Conservation (phyloP, 441 rosid species). For the Kokia cookei region DNA sequence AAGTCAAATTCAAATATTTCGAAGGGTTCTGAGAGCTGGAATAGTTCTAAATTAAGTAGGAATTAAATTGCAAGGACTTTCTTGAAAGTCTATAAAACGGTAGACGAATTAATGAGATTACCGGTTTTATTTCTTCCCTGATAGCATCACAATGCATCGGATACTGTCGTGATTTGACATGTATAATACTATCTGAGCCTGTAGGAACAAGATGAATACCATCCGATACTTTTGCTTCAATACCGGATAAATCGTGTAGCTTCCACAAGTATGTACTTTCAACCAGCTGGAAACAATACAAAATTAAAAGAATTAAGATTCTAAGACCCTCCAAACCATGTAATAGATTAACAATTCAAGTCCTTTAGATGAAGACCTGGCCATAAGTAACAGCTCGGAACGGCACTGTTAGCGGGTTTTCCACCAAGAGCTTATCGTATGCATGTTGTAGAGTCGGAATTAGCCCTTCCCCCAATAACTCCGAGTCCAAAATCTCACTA, state of each 20-base stretch:
- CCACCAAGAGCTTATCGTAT: constrained; percentile 72
- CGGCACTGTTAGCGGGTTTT: constrained; percentile 79
- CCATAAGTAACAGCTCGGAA: constrained; percentile 80
- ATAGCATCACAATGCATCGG: constrained; percentile 84
- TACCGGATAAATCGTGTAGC: constrained; percentile 56
- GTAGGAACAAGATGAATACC: constrained; percentile 63
- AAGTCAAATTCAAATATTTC: constrained; percentile 89
- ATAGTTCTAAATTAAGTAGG: constrained; percentile 39
- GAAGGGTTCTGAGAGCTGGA: constrained; percentile 94
- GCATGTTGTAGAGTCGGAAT: constrained; percentile 96
- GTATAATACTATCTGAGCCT: constrained; percentile 44
- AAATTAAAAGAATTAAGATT: constrained; percentile 8
- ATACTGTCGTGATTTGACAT: constrained; percentile 58
- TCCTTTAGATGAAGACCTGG: constrained; percentile 48
- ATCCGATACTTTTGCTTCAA: constrained; percentile 48
- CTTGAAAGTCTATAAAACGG: constrained; percentile 4
- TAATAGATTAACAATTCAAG: not conserved
- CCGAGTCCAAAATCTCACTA: constrained; percentile 93
- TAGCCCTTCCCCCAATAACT: constrained; percentile 91
- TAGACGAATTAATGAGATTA: constrained; percentile 24
- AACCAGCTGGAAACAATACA: constrained; percentile 46
- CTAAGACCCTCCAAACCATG: not conserved
- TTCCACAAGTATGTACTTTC: constrained; percentile 69
- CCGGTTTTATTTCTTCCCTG: constrained; percentile 66
- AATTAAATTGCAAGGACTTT: constrained; percentile 22